phyloP scores from a whole-genome alignment of 805 yeast genomes.

The Cyberlindnera mrakii region DNA sequence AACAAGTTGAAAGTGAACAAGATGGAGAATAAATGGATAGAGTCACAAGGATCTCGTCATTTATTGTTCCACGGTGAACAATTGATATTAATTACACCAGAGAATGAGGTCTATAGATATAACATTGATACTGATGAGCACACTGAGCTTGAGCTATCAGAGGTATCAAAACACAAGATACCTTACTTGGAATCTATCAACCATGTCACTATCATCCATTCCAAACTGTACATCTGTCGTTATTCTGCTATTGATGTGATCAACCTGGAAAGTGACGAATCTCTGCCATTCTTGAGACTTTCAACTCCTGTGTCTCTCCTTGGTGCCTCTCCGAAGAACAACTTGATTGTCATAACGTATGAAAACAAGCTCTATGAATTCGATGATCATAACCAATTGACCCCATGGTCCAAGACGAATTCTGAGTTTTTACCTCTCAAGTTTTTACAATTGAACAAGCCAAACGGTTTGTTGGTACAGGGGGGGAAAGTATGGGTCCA shows the following conservation, averaged over 20 bases:
- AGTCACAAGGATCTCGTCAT: slow-evolving; percentile 49
- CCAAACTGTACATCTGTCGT: slow-evolving; percentile 51
- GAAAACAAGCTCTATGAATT: slow-evolving; percentile 77
- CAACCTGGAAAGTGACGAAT: slow-evolving; percentile 26
- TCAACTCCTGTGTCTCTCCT: slow-evolving; percentile 56
- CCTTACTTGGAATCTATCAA: slow-evolving; percentile 48
- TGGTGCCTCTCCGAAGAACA: slow-evolving; percentile 39
- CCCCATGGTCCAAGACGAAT: slow-evolving; percentile 77
- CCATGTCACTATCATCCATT: slow-evolving; percentile 39
- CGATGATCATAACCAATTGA: slow-evolving; percentile 35
- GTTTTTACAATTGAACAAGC: slow-evolving; percentile 51
- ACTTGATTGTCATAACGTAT: slow-evolving; percentile 57
- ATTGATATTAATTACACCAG: slow-evolving; percentile 48
- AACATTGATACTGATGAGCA: slow-evolving; percentile 13
- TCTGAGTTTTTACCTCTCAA: slow-evolving; percentile 69
- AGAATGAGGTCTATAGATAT: slow-evolving; percentile 51
- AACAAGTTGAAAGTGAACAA: slow-evolving; percentile 44
- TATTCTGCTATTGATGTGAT: slow-evolving; percentile 50
- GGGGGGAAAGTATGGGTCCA: slow-evolving; percentile 68
- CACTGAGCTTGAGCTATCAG: slow-evolving; percentile 34
- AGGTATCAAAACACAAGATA: slow-evolving; percentile 29
- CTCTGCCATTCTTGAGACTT: slow-evolving; percentile 48
- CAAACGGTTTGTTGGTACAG: slow-evolving; percentile 64
- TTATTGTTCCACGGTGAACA: slow-evolving; percentile 42
- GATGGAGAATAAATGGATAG: slow-evolving; percentile 33